Evolutionary conservation across 495 filamentous ascomycete species (phyloP).

Genomic region (Lichina pygmaea): DNA sequence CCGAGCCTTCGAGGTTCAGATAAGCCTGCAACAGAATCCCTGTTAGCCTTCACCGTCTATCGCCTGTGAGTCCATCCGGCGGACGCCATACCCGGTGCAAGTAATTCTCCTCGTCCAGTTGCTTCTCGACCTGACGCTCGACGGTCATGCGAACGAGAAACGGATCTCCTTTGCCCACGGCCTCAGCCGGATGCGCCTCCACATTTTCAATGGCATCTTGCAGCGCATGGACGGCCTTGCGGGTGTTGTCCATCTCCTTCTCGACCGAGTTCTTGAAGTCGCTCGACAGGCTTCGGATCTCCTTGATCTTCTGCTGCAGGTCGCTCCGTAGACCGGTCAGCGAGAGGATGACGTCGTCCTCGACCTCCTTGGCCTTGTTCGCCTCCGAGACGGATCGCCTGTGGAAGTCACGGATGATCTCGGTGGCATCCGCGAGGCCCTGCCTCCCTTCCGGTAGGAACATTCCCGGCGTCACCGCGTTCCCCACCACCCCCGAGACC

Average conservation of each 20-base stretch:
- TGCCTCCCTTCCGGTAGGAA: constrained; percentile 38
- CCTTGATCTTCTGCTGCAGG: constrained; percentile 84
- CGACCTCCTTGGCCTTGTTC: constrained; percentile 74
- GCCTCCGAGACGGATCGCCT: constrained; percentile 54
- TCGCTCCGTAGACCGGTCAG: constrained; percentile 68
- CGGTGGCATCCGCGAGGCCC: constrained; percentile 62
- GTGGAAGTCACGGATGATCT: constrained; percentile 59
- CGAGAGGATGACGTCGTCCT: constrained; percentile 69
- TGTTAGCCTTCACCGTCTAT: not conserved
- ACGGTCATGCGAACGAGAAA: constrained; percentile 64
- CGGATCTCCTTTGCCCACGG: constrained; percentile 68
- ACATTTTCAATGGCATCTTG: constrained; percentile 55
- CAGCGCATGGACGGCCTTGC: constrained; percentile 42
- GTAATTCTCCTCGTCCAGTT: constrained; percentile 95
- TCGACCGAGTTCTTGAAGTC: constrained; percentile 87
- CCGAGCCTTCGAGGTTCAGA: constrained; percentile 80
- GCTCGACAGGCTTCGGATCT: constrained; percentile 72
- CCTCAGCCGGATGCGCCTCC: constrained; percentile 47
- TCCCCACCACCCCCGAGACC: constrained; percentile 59
- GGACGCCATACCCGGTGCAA: constrained; percentile 45
- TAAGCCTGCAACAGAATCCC: constrained; percentile 35
- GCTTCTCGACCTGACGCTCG: constrained; percentile 67
- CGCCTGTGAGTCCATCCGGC: not conserved
- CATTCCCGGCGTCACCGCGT: constrained; percentile 36
- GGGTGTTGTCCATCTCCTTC: constrained; percentile 46